Evolutionary conservation across 768 basidiomycete species (phyloP).

Genomic region (Agaricus sinodeliciosus): DNA sequence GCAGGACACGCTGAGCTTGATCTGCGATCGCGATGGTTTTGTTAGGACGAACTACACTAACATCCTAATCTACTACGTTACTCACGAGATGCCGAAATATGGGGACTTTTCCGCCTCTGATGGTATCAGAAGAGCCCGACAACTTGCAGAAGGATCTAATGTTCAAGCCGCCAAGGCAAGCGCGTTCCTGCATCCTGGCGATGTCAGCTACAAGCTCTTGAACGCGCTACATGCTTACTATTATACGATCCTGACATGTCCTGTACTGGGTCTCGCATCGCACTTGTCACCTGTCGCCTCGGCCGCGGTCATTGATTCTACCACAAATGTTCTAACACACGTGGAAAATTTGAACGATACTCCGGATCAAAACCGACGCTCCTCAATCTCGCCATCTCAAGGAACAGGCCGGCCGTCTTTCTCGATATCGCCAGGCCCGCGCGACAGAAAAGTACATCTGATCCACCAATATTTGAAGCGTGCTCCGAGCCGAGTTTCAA

Average conservation of each 20-base stretch:
- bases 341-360: conserved; percentile 4
- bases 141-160: conserved; percentile 41
- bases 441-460: conserved; percentile 51
- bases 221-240: conserved; percentile 76
- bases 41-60: conserved; percentile 75
- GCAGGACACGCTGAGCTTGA: conserved; percentile 83
- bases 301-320: neutral
- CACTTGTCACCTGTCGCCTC: conserved; percentile 32
- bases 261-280: conserved; percentile 46
- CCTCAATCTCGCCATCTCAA: conserved; percentile 9
- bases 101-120: conserved; percentile 44
- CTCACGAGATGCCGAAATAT: conserved; percentile 64
- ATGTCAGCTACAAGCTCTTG: conserved; percentile 63
- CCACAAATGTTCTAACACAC: neutral
- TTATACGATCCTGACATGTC: conserved; percentile 72
- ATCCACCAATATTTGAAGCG: conserved; percentile 38
- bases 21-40: conserved; percentile 75
- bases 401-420: conserved; percentile 30
- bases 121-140: conserved; percentile 37
- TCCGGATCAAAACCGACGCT: neutral
- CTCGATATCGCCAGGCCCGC: conserved; percentile 34
- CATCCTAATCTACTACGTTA: conserved; percentile 70
- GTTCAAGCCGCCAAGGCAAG: conserved; percentile 40
- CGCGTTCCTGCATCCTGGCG: conserved; percentile 47
- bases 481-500: conserved; percentile 30